Percentiles rank a stretch among this genome's conserved stretches.
Evolutionary conservation across 2,329 filamentous ascomycete species (phyloP).

Genomic region (Cercospora beticola): DNA sequence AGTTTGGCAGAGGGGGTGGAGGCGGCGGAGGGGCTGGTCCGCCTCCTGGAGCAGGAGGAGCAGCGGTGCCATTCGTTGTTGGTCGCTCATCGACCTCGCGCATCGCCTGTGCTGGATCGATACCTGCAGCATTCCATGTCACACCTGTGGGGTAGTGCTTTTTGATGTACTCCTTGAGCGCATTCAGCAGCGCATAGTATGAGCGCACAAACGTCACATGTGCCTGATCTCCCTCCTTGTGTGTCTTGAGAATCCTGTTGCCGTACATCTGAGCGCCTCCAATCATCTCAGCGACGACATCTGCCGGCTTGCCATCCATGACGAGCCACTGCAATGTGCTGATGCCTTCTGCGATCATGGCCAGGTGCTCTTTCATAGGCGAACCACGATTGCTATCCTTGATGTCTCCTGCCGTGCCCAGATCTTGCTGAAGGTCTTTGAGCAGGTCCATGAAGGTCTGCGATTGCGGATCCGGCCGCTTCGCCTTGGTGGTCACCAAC

Average conservation of each 20-base stretch:
- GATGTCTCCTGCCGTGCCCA: slow-evolving; percentile 75
- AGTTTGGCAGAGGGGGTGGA: slow-evolving; percentile 57
- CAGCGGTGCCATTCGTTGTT: slow-evolving; percentile 41
- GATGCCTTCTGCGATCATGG: slow-evolving; percentile 85
- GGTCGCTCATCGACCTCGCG: slow-evolving; percentile 52
- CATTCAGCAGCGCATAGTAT: slow-evolving; percentile 88
- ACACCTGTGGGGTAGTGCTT: slow-evolving; percentile 77
- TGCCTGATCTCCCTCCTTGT: slow-evolving; percentile 77
- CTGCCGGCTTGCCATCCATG: slow-evolving; percentile 76
- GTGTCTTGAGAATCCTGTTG: slow-evolving; percentile 87
- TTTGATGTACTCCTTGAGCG: slow-evolving; percentile 80
- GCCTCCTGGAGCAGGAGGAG: slow-evolving; percentile 55
- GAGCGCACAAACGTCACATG: slow-evolving; percentile 87
- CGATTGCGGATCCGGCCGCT: slow-evolving; percentile 79
- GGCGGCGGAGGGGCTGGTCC: slow-evolving; percentile 66
- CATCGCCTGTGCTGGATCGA: slow-evolving; percentile 70
- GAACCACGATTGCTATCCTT: slow-evolving; percentile 78
- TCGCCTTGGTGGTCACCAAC: slow-evolving; percentile 82
- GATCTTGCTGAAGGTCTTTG: slow-evolving; percentile 80
- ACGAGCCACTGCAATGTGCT: slow-evolving; percentile 88
- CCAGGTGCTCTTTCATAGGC: slow-evolving; percentile 75
- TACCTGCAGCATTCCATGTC: slow-evolving; percentile 78
- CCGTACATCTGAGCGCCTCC: slow-evolving; percentile 89
- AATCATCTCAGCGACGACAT: slow-evolving; percentile 80
- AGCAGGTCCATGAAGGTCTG: slow-evolving; percentile 72